Percentiles rank a stretch among this genome's conserved stretches.
Evolutionary conservation across 371 early-diverging fungal species (phyloP).

Genomic region (Saksenaea oblongispora): DNA sequence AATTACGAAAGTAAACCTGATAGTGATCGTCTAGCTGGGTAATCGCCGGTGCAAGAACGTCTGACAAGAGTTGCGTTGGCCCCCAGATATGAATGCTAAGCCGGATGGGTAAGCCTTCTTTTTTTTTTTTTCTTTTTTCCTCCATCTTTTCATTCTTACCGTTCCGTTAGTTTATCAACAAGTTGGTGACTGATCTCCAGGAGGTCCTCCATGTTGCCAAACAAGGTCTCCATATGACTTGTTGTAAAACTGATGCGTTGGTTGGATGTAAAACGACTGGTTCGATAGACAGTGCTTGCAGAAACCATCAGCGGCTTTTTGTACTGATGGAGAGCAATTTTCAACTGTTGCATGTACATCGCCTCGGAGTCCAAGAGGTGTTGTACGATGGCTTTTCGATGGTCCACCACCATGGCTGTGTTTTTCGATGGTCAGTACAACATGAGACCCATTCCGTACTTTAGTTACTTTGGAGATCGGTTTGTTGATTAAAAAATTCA

Average conservation of each 20-base stretch:
- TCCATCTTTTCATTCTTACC: too few species aligned
- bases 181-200: slow-evolving; percentile 12
- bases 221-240: slow-evolving; percentile 16
- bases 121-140: too few species aligned
- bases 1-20: slow-evolving; percentile 19
- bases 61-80: slow-evolving; percentile 26
- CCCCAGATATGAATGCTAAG: slow-evolving; percentile 33
- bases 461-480: background rate
- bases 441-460: too few species aligned
- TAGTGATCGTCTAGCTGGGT: slow-evolving; percentile 5
- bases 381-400: slow-evolving; percentile 18
- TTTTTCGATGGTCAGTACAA: too few species aligned
- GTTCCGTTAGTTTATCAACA: slow-evolving; percentile 15
- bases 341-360: slow-evolving; percentile 19
- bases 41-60: slow-evolving; percentile 12
- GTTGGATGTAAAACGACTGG: slow-evolving; percentile 9
- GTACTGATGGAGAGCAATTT: slow-evolving; percentile 21
- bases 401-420: slow-evolving; percentile 9
- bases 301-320: slow-evolving; percentile 24
- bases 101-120: too few species aligned
- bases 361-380: slow-evolving; percentile 20
- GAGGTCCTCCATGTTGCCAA: slow-evolving; percentile 23
- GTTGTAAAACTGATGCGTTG: slow-evolving; percentile 10
- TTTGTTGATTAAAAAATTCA: slow-evolving; percentile 18
- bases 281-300: slow-evolving; percentile 13